Conservation (phyloP, 1,139 yeast genomes). For the Taiozyma onychis region DNA sequence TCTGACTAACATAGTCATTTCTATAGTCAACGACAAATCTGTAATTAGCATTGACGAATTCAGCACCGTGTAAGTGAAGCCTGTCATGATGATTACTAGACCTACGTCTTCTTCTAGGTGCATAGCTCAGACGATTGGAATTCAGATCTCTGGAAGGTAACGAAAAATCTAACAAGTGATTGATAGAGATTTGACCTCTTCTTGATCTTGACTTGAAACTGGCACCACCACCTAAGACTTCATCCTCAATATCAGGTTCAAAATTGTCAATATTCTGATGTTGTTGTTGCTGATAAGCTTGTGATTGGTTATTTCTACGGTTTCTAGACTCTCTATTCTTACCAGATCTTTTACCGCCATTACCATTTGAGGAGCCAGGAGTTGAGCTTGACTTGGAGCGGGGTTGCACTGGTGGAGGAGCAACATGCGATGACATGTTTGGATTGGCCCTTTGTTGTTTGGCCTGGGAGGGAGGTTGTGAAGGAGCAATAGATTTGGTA, state of each 20-base stretch:
- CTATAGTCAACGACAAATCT: constrained; percentile 70
- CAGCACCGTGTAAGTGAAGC: constrained; percentile 54
- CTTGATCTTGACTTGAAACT: constrained; percentile 33
- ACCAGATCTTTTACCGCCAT: neutral
- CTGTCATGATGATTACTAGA: constrained; percentile 21
- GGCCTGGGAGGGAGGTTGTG: constrained; percentile 1
- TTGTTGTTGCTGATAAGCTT: neutral
- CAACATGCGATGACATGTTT: constrained; percentile 17
- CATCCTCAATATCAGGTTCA: constrained; percentile 30
- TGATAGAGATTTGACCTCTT: constrained; percentile 54
- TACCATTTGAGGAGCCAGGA: neutral
- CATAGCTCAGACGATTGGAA: neutral
- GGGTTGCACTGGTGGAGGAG: constrained; percentile 13
- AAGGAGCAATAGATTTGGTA: neutral
- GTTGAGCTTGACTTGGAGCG: constrained; percentile 2
- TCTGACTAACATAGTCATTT: constrained; percentile 50
- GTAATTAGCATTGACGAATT: constrained; percentile 80
- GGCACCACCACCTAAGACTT: constrained; percentile 27
- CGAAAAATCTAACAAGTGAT: constrained; percentile 59
- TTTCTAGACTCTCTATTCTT: constrained; percentile 10
- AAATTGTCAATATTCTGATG: constrained; percentile 12
- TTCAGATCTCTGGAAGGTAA: constrained; percentile 45
- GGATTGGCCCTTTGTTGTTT: constrained; percentile 5
- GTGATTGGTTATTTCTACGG: neutral
- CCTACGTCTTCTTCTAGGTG: constrained; percentile 21